Evolutionary conservation across 2,329 filamentous ascomycete genomes (phyloP), one percentile per base, ranked within the genome.

Genomic region (Claviceps pusilla): DNA sequence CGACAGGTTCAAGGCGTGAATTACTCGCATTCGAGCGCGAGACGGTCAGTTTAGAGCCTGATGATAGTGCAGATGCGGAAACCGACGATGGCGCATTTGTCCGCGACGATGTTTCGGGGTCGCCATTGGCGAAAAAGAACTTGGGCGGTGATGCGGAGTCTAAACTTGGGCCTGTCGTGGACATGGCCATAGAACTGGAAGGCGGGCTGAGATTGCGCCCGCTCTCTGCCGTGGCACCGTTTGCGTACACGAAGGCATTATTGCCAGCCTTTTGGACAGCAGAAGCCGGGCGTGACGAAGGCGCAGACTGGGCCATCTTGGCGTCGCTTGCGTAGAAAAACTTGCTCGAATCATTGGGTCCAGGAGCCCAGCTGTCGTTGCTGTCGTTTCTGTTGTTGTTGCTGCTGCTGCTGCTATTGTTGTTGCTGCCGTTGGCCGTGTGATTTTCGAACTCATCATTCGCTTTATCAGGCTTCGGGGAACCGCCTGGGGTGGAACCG

Each of bases 321-420:
- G 78, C 86, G 61, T 95, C 88, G 66, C 83, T 88, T 33, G 90
- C 93, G 66, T 94, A 90, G 67, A 98, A 96, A 76, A 97, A 97
- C 71, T 89, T 91, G 53, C 39, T 59, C 61, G 62, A 67, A 61
- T 64, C 57, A 59, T 59, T 52, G 56, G 62, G 52, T 24, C 65
- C 61, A 52, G 64, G 57, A 52, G 48, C 65, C 53, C 71, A 60
- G 10, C 63, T 65, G 46, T 12, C 41, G 47, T 9, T 14, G 43
- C 42, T 64, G 60, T 57, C 29, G 39, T 3, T 43, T 43, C 16
- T 47, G 45, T n/a, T n/a, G 42, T 24, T 57, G 50, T 33, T 35
- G 6, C 1, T 33, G 16, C 5, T 47, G 28, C 1, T 35, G 52
- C 9, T 35, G 14, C 9, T 48, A n/a, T 5, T n/a, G 29, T 33